Percentiles rank a stretch among this genome's conserved stretches.
Evolutionary conservation across 805 yeast species (phyloP).

Genomic region (Candida lessepsii): DNA sequence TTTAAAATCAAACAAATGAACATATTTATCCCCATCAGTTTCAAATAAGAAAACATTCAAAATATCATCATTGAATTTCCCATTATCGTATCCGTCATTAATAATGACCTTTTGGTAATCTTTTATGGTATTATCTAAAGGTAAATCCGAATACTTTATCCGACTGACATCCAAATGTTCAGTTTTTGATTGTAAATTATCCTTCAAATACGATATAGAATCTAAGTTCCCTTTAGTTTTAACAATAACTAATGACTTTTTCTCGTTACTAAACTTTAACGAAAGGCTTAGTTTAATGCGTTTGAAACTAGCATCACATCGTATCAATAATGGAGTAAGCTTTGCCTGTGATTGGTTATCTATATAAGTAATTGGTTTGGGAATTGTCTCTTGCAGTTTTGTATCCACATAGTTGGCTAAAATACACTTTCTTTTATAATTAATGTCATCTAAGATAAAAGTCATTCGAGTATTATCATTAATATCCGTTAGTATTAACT

Average conservation of each 20-base stretch:
- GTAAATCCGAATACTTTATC: slow-evolving; percentile 26
- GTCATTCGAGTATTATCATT: slow-evolving; percentile 22
- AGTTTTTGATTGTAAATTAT: slow-evolving; percentile 9
- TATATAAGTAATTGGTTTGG: slow-evolving; percentile 24
- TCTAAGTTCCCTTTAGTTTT: slow-evolving; percentile 24
- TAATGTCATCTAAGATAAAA: slow-evolving; percentile 19
- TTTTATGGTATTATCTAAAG: slow-evolving; percentile 18
- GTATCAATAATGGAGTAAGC: slow-evolving; percentile 30
- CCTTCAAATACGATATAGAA: slow-evolving; percentile 13
- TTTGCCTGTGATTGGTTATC: slow-evolving; percentile 18
- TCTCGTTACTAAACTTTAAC: slow-evolving; percentile 15
- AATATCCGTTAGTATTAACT: slow-evolving; percentile 27
- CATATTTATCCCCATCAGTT: slow-evolving; percentile 13
- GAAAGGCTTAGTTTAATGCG: slow-evolving; percentile 31
- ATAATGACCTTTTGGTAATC: slow-evolving; percentile 25
- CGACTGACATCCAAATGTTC: slow-evolving; percentile 27
- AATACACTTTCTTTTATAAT: slow-evolving; percentile 18
- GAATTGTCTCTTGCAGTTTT: slow-evolving; percentile 13
- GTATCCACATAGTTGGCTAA: slow-evolving; percentile 20
- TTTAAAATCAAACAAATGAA: slow-evolving; percentile 23
- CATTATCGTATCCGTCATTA: slow-evolving; percentile 25
- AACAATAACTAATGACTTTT: slow-evolving; percentile 29
- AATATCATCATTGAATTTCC: slow-evolving; percentile 14
- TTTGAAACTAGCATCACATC: slow-evolving; percentile 22
- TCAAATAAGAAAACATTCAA: slow-evolving; percentile 30